Evolutionary conservation across 2,329 filamentous ascomycete genomes (phyloP).

Genomic region (Saccharata proteae): DNA sequence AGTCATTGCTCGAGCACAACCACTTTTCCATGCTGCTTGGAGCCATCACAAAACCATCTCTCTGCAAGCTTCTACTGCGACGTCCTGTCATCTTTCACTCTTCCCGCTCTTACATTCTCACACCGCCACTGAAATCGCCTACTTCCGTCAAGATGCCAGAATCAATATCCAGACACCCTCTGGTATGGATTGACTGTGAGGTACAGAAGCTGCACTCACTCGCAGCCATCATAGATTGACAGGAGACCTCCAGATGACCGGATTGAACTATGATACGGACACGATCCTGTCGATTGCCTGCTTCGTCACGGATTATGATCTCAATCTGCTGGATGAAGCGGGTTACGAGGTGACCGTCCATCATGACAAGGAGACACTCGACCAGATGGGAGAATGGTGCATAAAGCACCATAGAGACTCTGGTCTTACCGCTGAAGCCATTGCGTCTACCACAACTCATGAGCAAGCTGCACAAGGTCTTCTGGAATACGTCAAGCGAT

Average conservation of each 20-base stretch:
- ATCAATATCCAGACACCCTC: slow-evolving; percentile 46
- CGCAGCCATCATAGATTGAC: not conserved
- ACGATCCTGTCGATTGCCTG: slow-evolving; percentile 87
- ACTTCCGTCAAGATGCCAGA: slow-evolving; percentile 25
- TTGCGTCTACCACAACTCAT: slow-evolving; percentile 60
- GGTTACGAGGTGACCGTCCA: slow-evolving; percentile 77
- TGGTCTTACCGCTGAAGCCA: slow-evolving; percentile 68
- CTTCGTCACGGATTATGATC: slow-evolving; percentile 71
- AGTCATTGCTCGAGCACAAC: too few species aligned
- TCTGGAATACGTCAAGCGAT: slow-evolving; percentile 62
- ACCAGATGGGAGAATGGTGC: slow-evolving; percentile 84
- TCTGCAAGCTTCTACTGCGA: not conserved
- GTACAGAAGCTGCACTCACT: slow-evolving; percentile 23
- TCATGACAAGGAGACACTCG: slow-evolving; percentile 56
- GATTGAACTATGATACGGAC: slow-evolving; percentile 64
- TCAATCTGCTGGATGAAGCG: slow-evolving; percentile 60
- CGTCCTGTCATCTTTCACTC: not conserved
- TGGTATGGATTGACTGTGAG: slow-evolving; percentile 82
- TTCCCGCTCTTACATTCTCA: not conserved
- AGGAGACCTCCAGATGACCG: slow-evolving; percentile 64
- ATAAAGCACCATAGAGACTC: slow-evolving; percentile 63
- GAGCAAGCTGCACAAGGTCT: slow-evolving; percentile 60
- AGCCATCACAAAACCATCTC: too few species aligned
- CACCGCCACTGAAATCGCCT: too few species aligned
- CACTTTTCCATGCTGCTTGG: too few species aligned